Conservation (phyloP, 805 yeast species). For the Yamadazyma phyllophila region DNA sequence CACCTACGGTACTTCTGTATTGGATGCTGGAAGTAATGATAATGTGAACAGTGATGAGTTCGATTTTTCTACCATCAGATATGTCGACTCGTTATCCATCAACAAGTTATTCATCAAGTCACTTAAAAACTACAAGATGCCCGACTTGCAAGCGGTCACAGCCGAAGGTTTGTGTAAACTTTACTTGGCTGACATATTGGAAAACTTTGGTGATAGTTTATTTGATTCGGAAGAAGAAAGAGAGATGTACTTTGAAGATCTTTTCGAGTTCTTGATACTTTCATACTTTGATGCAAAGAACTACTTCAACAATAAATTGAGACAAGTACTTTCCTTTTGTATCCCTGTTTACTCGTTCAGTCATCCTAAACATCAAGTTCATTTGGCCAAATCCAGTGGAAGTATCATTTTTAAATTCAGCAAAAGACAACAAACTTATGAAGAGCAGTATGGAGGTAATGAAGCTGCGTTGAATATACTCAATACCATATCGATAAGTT, state of each 20-base stretch:
- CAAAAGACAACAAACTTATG: constrained; percentile 2
- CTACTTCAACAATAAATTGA: constrained; percentile 58
- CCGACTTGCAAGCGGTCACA: constrained; percentile 71
- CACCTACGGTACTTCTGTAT: constrained; percentile 67
- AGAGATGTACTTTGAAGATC: constrained; percentile 23
- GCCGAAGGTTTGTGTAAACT: constrained; percentile 87
- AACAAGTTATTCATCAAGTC: constrained; percentile 70
- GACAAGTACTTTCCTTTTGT: constrained; percentile 82
- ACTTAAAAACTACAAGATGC: constrained; percentile 53
- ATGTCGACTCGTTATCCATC: constrained; percentile 60
- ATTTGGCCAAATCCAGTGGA: constrained; percentile 60
- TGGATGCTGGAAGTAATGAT: constrained; percentile 51
- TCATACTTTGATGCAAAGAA: constrained; percentile 75
- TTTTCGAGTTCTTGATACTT: constrained; percentile 67
- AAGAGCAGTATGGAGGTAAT: constrained; percentile 5
- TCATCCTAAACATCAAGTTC: constrained; percentile 65
- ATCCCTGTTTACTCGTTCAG: constrained; percentile 86
- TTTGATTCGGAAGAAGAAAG: constrained; percentile 15
- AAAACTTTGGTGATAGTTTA: constrained; percentile 50
- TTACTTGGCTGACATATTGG: constrained; percentile 70
- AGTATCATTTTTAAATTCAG: constrained; percentile 50
- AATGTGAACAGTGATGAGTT: constrained; percentile 29
- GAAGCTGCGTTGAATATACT: constrained; percentile 3
- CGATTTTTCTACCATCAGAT: constrained; percentile 22
- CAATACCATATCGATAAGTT: constrained; percentile 15